Base-by-base conservation (phyloP, 495 filamentous ascomycete genomes). In the Lophiostoma macrostomum region DNA sequence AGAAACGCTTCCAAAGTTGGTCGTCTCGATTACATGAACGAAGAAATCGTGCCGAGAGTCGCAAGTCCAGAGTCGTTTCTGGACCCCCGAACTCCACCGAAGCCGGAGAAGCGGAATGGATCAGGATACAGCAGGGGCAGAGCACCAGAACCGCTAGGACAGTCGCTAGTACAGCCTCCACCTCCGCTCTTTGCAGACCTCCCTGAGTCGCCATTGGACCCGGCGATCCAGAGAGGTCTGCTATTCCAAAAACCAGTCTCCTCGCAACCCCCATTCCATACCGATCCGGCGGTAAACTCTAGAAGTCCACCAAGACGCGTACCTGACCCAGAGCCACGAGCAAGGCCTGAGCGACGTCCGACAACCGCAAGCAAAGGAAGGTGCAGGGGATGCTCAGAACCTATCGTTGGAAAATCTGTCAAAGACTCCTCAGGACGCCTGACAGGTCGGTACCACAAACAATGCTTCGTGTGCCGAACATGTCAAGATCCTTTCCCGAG, bases 351-450 rank as follows among this genome's bases (percentile, higher is more conserved):
- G 32, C 22, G 43, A 31, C 42, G 60, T 30, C 34, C 63, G 19
- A 54, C 56, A 14, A 25, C 56, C 8, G 66, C 68, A 5, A 62
- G 56, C 16, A 89, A 90, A 49, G 88, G 90, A 6, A 81, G 78
- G 39, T 98, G 93, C 69, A 85, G 89, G 46, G 88, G 87, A 2
- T 98, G 93, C 67, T 74, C 79, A 23, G 76, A 85, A 49, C 69
- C 73, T 6, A 98, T 98, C 63, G 79, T 78, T 35, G 93, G 93
- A 16, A 96, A 95, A 67, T 96, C 91, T 0, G 82, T 98, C 38
- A 93, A 90, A 23, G 93, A 88, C 12, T 90, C 91, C 1, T 93
- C 96, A 57, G 94, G 94, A 18, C 86, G 91, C 36, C 77, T 98
- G 4, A 95, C 91, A 1, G 93, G 93, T 0, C 83, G 90, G 29